phyloP scores from a whole-genome alignment of 1,139 yeast species.

The Taphrina betulina region DNA sequence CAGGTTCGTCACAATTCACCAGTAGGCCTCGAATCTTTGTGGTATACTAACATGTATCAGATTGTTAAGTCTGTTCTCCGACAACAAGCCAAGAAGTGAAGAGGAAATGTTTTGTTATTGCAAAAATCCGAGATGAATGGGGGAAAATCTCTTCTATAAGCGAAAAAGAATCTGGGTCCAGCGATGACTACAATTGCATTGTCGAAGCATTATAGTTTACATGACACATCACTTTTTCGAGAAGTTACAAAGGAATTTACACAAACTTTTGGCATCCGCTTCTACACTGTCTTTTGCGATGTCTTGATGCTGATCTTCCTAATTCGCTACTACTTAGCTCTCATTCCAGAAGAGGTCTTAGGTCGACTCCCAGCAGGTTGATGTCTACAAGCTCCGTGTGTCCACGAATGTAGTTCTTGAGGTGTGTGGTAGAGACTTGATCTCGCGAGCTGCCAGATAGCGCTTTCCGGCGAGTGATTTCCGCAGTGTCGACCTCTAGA shows the following conservation, averaged over 20 bases:
- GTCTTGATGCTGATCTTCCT: too few relatives aligned
- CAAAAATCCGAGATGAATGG: background rate
- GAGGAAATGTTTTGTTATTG: too few relatives aligned
- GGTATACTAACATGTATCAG: slow-evolving; percentile 2
- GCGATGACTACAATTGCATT: too few relatives aligned
- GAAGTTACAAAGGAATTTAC: too few relatives aligned
- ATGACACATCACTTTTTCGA: too few relatives aligned
- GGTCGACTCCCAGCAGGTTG: slow-evolving; percentile 5
- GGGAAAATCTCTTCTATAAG: background rate
- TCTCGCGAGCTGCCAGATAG: slow-evolving; percentile 2
- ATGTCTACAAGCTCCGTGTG: background rate
- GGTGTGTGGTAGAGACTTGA: slow-evolving; percentile 9
- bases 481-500: slow-evolving; percentile 21
- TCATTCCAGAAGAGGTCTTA: slow-evolving; percentile 12
- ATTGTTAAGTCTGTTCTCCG: slow-evolving; percentile 31
- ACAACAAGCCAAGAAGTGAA: slow-evolving; percentile 31
- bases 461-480: slow-evolving; percentile 19
- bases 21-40: background rate
- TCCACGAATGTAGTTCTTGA: slow-evolving; percentile 8
- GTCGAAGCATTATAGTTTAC: too few relatives aligned
- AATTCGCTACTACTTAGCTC: background rate
- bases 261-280: too few relatives aligned
- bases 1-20: slow-evolving; percentile 55
- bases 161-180: too few relatives aligned
- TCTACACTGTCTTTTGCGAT: too few relatives aligned